Evolutionary conservation across 495 filamentous ascomycete genomes (phyloP).

Genomic region (Xylaria venustula): DNA sequence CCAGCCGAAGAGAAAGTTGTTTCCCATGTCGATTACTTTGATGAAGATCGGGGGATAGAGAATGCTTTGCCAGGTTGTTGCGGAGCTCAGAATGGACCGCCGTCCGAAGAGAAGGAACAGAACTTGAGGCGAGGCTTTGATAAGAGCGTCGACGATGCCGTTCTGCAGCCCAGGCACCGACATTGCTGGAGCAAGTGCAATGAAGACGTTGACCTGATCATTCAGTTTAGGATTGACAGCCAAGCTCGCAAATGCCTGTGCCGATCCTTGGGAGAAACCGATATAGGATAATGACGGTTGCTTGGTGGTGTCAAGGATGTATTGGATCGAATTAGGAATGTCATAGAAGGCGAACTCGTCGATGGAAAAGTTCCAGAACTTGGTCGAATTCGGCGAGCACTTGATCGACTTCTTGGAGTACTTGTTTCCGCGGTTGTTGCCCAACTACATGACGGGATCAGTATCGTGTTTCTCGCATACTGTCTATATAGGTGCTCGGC

Average conservation of each 20-base stretch:
- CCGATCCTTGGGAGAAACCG: constrained; percentile 95
- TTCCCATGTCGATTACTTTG: constrained; percentile 78
- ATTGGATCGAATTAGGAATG: constrained; percentile 90
- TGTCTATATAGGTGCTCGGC: too few species aligned
- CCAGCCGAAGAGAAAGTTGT: constrained; percentile 88
- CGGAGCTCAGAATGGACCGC: constrained; percentile 84
- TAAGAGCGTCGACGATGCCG: constrained; percentile 82
- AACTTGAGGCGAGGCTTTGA: constrained; percentile 91
- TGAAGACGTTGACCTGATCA: constrained; percentile 91
- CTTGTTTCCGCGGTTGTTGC: constrained; percentile 97
- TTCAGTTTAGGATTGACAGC: constrained; percentile 91
- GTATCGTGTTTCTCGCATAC: background rate
- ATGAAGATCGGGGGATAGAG: constrained; percentile 94
- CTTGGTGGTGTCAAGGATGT: constrained; percentile 80
- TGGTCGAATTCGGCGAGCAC: constrained; percentile 65
- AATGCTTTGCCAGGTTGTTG: constrained; percentile 96
- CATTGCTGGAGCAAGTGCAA: constrained; percentile 97
- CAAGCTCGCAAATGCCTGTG: constrained; percentile 94
- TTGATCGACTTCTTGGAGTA: constrained; percentile 91
- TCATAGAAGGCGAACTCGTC: constrained; percentile 98
- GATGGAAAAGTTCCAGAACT: constrained; percentile 97
- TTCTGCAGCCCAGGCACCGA: constrained; percentile 87
- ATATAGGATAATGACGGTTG: constrained; percentile 91
- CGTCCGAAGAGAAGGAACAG: constrained; percentile 95
- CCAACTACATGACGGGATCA: constrained; percentile 53